phyloP scores from a whole-genome alignment of 306 rosid species.

The Rubus idaeus region DNA sequence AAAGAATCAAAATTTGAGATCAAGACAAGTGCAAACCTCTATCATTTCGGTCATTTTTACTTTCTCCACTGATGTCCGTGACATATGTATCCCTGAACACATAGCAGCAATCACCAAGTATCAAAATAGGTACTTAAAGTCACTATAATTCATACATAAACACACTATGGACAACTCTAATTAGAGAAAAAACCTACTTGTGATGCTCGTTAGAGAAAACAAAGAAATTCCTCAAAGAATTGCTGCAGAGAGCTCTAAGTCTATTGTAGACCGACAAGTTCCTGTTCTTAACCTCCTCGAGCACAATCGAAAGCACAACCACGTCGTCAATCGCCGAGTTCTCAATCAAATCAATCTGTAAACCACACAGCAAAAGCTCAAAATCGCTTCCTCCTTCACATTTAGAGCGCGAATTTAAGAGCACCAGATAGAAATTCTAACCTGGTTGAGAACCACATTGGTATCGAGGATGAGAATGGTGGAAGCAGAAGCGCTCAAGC shows the following conservation, averaged over 20 bases:
- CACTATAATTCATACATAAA: no score
- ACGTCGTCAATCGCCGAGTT: conserved; percentile 80
- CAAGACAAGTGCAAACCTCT: conserved; percentile 63
- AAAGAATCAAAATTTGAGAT: conserved; percentile 18
- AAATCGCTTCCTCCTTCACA: neutral
- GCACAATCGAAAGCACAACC: conserved; percentile 76
- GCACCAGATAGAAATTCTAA: neutral
- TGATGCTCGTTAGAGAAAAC: conserved; percentile 92
- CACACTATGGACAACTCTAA: neutral
- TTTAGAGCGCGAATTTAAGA: neutral
- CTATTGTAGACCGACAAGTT: conserved; percentile 76
- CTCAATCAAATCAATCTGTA: conserved; percentile 96
- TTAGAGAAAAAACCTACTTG: conserved; percentile 41
- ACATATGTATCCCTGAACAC: conserved; percentile 84
- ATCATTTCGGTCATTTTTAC: conserved; percentile 91
- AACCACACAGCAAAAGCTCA: neutral
- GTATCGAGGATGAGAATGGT: conserved; percentile 81
- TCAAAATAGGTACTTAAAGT: no score
- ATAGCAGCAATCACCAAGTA: neutral
- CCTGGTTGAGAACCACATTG: conserved; percentile 92
- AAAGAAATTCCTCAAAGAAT: conserved; percentile 61
- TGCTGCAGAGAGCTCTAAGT: conserved; percentile 67
- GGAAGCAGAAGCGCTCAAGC: conserved; percentile 56
- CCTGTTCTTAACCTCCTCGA: conserved; percentile 86
- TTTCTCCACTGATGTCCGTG: conserved; percentile 84